Percentiles rank a stretch among this genome's conserved stretches.
phyloP scores from a whole-genome alignment of 345 rosid species.

The Populus davidiana region DNA sequence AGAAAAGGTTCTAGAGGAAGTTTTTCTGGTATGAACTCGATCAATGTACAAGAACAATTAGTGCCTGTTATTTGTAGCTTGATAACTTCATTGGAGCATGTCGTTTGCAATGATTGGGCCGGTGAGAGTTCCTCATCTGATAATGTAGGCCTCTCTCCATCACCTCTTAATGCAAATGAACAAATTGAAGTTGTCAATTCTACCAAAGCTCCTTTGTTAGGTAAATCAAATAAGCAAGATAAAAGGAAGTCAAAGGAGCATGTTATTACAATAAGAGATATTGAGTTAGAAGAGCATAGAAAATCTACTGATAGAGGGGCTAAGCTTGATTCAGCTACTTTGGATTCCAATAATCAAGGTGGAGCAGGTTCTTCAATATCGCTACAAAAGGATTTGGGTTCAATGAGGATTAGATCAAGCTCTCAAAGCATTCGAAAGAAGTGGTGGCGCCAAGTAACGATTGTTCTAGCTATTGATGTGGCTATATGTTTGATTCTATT shows the following conservation, averaged over 20 bases:
- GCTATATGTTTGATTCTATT: constrained; percentile 64
- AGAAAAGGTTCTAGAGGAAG: constrained; percentile 56
- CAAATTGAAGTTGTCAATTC: constrained; percentile 49
- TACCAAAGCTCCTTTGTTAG: constrained; percentile 71
- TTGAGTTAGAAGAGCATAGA: constrained; percentile 63
- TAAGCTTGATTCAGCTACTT: constrained; percentile 32
- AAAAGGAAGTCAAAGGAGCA: constrained; percentile 75
- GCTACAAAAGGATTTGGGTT: constrained; percentile 56
- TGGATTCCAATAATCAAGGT: constrained; percentile 40
- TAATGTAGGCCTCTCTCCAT: constrained; percentile 35
- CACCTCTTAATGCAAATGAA: constrained; percentile 42
- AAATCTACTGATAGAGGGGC: constrained; percentile 51
- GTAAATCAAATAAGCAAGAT: constrained; percentile 55
- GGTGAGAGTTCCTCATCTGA: constrained; percentile 27
- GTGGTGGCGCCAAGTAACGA: constrained; percentile 70
- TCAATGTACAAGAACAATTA: constrained; percentile 54
- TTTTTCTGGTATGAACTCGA: constrained; percentile 55
- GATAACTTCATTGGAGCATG: constrained; percentile 61
- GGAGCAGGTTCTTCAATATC: constrained; percentile 43
- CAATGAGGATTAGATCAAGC: constrained; percentile 55
- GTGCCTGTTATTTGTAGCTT: constrained; percentile 63
- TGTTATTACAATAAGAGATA: constrained; percentile 48
- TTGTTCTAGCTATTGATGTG: constrained; percentile 73
- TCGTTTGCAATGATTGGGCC: constrained; percentile 43
- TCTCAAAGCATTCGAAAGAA: constrained; percentile 56